phyloP scores from a whole-genome alignment of 75 land plant species.

The Chamaecyparis obtusa region DNA sequence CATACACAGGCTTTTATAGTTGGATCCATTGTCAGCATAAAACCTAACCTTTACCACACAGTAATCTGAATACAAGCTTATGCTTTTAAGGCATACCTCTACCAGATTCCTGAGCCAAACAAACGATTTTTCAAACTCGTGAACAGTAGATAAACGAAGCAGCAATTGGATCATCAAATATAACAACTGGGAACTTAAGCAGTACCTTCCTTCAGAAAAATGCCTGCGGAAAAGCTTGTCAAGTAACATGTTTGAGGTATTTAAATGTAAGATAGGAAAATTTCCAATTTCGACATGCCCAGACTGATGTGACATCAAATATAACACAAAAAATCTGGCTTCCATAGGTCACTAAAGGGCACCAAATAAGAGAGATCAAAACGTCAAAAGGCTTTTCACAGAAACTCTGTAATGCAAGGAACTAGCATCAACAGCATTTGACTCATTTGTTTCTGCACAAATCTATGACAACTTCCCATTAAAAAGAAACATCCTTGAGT shows the following conservation, averaged over 20 bases:
- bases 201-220: constrained; percentile 37
- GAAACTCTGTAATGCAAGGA: not conserved
- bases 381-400: not conserved
- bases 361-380: not conserved
- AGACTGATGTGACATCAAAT: constrained; percentile 10
- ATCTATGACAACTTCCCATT: not conserved
- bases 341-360: not conserved
- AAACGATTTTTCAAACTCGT: constrained; percentile 61
- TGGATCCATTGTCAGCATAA: constrained; percentile 14
- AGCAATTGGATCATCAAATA: constrained; percentile 60
- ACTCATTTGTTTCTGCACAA: not conserved
- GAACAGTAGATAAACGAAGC: constrained; percentile 67
- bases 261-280: constrained; percentile 2
- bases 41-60: constrained; percentile 18
- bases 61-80: constrained; percentile 33
- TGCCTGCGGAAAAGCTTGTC: constrained; percentile 18
- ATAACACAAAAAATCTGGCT: not conserved
- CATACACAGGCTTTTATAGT: constrained; percentile 2
- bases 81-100: constrained; percentile 86
- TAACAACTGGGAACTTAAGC: constrained; percentile 70
- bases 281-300: constrained; percentile 6
- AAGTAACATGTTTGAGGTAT: constrained; percentile 11
- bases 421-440: not conserved
- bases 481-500: not conserved
- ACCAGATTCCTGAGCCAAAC: constrained; percentile 61